phyloP scores from a whole-genome alignment of 208 protist species.

The Wallacemonas sp. region DNA sequence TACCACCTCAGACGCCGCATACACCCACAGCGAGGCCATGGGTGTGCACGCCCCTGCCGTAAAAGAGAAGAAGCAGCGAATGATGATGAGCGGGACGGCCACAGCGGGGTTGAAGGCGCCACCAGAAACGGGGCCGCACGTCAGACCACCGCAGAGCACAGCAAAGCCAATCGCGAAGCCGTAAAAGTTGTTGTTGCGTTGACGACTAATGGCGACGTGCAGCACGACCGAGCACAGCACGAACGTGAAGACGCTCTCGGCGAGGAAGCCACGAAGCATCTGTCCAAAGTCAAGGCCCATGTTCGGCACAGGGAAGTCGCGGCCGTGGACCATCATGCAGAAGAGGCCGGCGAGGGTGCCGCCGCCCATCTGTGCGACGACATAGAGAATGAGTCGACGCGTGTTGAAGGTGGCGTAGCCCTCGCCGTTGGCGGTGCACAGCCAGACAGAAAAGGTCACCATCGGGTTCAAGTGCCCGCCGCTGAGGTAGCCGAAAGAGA shows the following conservation, averaged over 20 bases:
- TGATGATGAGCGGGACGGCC: constrained; percentile 55
- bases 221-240: constrained; percentile 76
- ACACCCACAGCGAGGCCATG: constrained; percentile 68
- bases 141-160: constrained; percentile 62
- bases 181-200: constrained; percentile 77
- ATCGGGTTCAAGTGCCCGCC: constrained; percentile 84
- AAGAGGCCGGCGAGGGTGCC: constrained; percentile 52
- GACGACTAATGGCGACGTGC: constrained; percentile 65
- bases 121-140: constrained; percentile 55
- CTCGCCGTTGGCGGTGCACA: constrained; percentile 37
- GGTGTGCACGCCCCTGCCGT: constrained; percentile 35
- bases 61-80: constrained; percentile 66
- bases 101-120: constrained; percentile 82
- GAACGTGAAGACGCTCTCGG: constrained; percentile 80
- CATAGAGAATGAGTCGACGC: constrained; percentile 58
- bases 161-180: constrained; percentile 79
- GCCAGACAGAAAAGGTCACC: constrained; percentile 75
- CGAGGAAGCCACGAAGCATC: constrained; percentile 72
- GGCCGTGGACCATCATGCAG: constrained; percentile 62
- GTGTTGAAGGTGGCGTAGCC: constrained; percentile 46
- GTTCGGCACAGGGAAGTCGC: constrained; percentile 62
- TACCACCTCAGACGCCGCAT: constrained; percentile 60
- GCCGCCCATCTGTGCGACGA: constrained; percentile 74
- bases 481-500: constrained; percentile 82
- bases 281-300: constrained; percentile 53